A percentile compares a stretch with the other conserved stretches of the same genome.
phyloP scores from a whole-genome alignment of 2,329 filamentous ascomycete species.

The Xylaria sp. region DNA sequence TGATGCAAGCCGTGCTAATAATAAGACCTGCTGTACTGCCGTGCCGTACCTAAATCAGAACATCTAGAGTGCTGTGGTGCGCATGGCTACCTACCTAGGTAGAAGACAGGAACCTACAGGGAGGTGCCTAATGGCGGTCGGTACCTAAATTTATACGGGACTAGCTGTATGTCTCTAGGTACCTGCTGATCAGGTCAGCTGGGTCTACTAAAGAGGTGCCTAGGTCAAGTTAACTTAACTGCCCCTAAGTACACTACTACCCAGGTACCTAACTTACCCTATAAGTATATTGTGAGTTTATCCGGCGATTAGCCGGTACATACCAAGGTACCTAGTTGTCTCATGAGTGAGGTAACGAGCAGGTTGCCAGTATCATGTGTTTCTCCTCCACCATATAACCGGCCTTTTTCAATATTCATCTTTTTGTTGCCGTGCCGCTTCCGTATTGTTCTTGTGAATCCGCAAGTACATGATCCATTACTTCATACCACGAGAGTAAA shows the following conservation, averaged over 20 bases:
- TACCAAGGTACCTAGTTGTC: constrained; percentile 13
- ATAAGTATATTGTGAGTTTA: background rate
- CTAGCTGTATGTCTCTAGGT: background rate
- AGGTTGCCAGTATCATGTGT: background rate
- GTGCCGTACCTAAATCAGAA: too few relatives aligned
- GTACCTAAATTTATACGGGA: too few relatives aligned
- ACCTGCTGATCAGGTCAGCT: background rate
- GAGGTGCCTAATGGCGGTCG: too few relatives aligned
- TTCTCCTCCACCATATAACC: background rate
- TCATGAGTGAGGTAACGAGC: background rate
- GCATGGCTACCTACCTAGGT: too few relatives aligned
- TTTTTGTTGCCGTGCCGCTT: background rate
- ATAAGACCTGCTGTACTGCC: constrained; percentile 13
- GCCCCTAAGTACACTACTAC: too few relatives aligned
- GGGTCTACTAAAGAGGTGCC: background rate
- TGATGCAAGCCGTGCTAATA: constrained; percentile 42
- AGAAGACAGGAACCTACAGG: too few relatives aligned
- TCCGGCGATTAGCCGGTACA: constrained; percentile 28
- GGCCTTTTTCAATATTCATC: background rate
- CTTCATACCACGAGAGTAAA: background rate
- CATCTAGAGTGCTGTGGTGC: too few relatives aligned
- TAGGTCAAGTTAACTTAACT: too few relatives aligned
- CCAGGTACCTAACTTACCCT: background rate
- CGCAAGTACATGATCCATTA: background rate
- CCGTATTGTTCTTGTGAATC: background rate